Base-by-base conservation (phyloP, 345 rosid species). In the Ailanthus altissimus region DNA sequence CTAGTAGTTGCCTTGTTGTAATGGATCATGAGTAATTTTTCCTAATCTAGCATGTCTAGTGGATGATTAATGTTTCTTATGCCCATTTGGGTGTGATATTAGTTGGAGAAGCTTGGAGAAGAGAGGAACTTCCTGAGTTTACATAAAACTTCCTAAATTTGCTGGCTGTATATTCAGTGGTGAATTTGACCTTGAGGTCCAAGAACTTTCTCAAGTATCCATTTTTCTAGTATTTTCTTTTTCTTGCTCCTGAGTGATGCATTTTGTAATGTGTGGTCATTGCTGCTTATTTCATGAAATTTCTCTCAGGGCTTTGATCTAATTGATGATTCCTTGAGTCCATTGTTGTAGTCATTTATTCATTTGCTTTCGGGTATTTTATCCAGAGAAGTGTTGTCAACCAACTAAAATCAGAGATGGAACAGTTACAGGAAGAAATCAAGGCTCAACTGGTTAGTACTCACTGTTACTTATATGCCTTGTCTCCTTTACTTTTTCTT, bases 381-480 rank as follows among this genome's bases (percentile, higher is more conserved):
- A 66, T 73, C 67, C 91, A 93, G 99, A 90, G 99, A 91, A 84
- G 90, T 81, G 81, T 82, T 87, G 95, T 93, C 87, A 91, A 93
- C 89, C 97, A 90, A 85, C 89, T 96, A 70, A 96, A 96, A 80
- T 91, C 86, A 73, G 97, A 96, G 77, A 90, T 92, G 93, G 97
- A 87, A 81, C 84, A 78, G 78, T 88, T 96, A 79, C 92, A 90
- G 62, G 92, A 87, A 78, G 97, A 96, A 80, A 90, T 96, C 82
- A 92, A 85, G 77, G 90, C 70, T 50, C 95, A 86, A 79, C 79
- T 93, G 95, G 99, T 96, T 75, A 84, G 90, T 82, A 68, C 62
- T 73, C 67, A 32, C 71, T 67, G 26, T 70, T 38, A 8, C 73
- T 36, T 74, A 46, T 40, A n/a, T 51, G 26, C 53, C 23, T 65